These are phyloP conservation scores for Botrytis squamosa DNA, from an alignment of 2,329 filamentous ascomycete species.

Conservation along the genomic window DNA sequence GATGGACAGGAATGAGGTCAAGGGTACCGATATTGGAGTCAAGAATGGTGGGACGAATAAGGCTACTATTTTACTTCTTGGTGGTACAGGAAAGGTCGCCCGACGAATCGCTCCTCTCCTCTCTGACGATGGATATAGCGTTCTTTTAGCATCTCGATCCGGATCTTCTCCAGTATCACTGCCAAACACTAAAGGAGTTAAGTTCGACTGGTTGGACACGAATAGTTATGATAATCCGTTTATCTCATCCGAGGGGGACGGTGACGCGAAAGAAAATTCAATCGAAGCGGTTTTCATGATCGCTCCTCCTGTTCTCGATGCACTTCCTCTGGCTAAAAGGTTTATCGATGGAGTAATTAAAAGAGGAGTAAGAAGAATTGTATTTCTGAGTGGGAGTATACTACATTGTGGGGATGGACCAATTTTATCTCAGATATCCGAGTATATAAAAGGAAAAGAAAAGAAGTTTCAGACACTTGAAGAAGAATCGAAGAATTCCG, in stretches of 20 bases:
- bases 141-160: constrained; percentile 44
- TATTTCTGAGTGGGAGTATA: constrained; percentile 45
- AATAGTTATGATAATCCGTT: constrained; percentile 44
- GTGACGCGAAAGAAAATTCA: neutral
- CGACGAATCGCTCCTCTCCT: constrained; percentile 43
- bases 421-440: constrained; percentile 42
- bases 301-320: constrained; percentile 40
- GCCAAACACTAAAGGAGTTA: constrained; percentile 31
- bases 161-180: constrained; percentile 28
- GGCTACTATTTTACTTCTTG: constrained; percentile 37
- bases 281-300: constrained; percentile 46
- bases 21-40: neutral
- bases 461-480: no score
- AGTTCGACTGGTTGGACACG: constrained; percentile 48
- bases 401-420: constrained; percentile 41
- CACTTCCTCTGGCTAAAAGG: constrained; percentile 39
- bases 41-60: neutral
- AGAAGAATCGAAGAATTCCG: no score
- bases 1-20: neutral
- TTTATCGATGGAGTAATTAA: constrained; percentile 46
- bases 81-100: constrained; percentile 48
- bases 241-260: neutral
- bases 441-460: constrained; percentile 40
- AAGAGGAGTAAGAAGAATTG: constrained; percentile 45
- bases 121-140: constrained; percentile 33